These are phyloP conservation scores for Phoenix roebelenii DNA, from an alignment of 176 grass and related monocot species.

Conservation along the genomic window DNA sequence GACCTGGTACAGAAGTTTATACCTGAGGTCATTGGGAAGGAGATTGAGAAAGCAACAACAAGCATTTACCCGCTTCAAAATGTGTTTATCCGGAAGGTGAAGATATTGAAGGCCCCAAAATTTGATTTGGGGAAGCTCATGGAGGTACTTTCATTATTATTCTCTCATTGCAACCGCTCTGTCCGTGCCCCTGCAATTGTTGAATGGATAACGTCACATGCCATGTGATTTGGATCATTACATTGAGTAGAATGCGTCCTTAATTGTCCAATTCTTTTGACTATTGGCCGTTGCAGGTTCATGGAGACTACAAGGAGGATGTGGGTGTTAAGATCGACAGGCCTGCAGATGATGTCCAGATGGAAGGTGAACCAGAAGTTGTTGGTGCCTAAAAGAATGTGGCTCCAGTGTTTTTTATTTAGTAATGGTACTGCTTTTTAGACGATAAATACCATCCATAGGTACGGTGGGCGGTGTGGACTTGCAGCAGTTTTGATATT, in stretches of 20 bases:
- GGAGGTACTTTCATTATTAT: conserved; percentile 38
- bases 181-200: background rate
- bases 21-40: conserved; percentile 73
- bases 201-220: background rate
- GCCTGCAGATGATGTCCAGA: conserved; percentile 39
- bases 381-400: conserved; percentile 29
- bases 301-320: conserved; percentile 87
- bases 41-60: conserved; percentile 68
- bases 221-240: background rate
- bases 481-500: too few relatives aligned
- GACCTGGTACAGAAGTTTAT: conserved; percentile 73
- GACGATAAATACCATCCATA: too few relatives aligned
- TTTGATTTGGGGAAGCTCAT: conserved; percentile 87
- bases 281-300: conserved; percentile 31
- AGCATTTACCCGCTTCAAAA: conserved; percentile 72
- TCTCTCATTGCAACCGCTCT: background rate
- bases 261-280: background rate
- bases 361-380: conserved; percentile 38
- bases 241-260: background rate
- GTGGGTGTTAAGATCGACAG: conserved; percentile 50
- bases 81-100: conserved; percentile 76
- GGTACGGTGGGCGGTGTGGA: too few relatives aligned
- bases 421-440: too few relatives aligned
- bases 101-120: conserved; percentile 80
- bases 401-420: too few relatives aligned